Evolutionary conservation across 352 stramenopile genomes (phyloP).

Genomic region (Phytophthora megakarya): DNA sequence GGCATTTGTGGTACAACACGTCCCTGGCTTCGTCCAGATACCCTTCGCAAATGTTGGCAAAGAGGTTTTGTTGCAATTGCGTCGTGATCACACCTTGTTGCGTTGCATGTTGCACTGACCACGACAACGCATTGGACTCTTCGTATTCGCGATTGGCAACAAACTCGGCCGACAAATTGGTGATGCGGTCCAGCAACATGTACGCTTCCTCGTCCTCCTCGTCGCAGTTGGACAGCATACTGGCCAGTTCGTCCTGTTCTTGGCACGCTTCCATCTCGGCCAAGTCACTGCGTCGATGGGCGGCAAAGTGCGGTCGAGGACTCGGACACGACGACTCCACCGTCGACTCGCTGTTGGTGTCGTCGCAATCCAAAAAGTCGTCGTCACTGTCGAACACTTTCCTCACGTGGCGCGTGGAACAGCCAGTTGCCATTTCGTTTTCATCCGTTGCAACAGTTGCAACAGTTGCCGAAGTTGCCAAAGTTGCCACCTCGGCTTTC

Average conservation of each 20-base stretch:
- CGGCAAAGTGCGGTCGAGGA: constrained; percentile 47
- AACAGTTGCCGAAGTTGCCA: too few relatives aligned
- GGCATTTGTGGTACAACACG: constrained; percentile 84
- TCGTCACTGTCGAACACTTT: constrained; percentile 53
- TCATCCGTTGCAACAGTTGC: too few relatives aligned
- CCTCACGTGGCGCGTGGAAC: constrained; percentile 7
- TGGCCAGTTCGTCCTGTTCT: constrained; percentile 59
- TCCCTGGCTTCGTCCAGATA: constrained; percentile 72
- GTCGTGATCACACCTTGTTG: constrained; percentile 62
- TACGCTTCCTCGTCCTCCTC: constrained; percentile 72
- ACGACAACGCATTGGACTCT: constrained; percentile 67
- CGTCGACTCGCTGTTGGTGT: constrained; percentile 78
- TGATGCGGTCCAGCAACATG: constrained; percentile 71
- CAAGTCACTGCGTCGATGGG: constrained; percentile 34
- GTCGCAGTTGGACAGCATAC: constrained; percentile 57
- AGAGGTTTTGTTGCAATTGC: constrained; percentile 73
- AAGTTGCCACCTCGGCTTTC: constrained; percentile 7
- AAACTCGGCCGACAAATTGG: constrained; percentile 67
- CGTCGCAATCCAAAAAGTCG: constrained; percentile 71
- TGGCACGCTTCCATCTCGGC: constrained; percentile 35
- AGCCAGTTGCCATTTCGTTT: constrained; percentile 34
- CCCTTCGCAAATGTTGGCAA: constrained; percentile 60
- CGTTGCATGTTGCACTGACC: constrained; percentile 75
- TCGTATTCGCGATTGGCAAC: constrained; percentile 70
- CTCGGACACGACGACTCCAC: constrained; percentile 76